Evolutionary conservation across 2,329 filamentous ascomycete species (phyloP), one percentile per base, ranked within the genome.

Genomic region (Exophiala phaeomuriformis): DNA sequence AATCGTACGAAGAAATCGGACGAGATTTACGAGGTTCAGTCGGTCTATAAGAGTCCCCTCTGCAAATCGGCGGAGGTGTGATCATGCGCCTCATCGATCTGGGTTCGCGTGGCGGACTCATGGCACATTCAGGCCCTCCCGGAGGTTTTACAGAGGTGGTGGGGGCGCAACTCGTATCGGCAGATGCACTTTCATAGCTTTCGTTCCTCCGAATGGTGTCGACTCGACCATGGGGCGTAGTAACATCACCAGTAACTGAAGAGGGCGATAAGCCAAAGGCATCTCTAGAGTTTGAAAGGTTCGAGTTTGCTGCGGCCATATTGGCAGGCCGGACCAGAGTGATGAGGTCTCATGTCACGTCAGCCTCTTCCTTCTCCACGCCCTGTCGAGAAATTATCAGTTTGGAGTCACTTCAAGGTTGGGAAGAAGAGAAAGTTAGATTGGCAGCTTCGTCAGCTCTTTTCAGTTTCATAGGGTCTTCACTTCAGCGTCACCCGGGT

Each of bases 401-500:
- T 10, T 12, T 35, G 10, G 7, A 30, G 32, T 6, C 4, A 31
- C 28, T 3, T 31, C 6, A 5, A 45, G 10, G 5, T n/a, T 30
- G 3, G 10, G 32, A 6, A 12, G 32, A 36, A 2, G 30, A 43
- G 30, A 47, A 41, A 39, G 33, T n/a, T 27, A 28, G 32, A 10
- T 10, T 10, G 12, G 29, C 31, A n/a, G 29, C 39, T 51, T 41
- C 43, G 19, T 59, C 57, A 59, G 57, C 51, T 59, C 57, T 59
- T 59, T 59, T 59, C 57, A 59, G 57, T 59, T 58, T 53, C 39
- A 36, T 48, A 8, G 8, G 47, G 57, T 59, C 57, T 59, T 59
- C 57, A 59, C 47, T 45, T 57, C 54, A 49, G 47, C 19, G 39
- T 51, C 45, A 52, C n/a, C 49, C 12, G 41, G 55, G 46, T 54